A percentile compares a stretch with the other conserved stretches of the same genome.
phyloP scores from a whole-genome alignment of 495 filamentous ascomycete genomes.

The Xylaria intraflava region DNA sequence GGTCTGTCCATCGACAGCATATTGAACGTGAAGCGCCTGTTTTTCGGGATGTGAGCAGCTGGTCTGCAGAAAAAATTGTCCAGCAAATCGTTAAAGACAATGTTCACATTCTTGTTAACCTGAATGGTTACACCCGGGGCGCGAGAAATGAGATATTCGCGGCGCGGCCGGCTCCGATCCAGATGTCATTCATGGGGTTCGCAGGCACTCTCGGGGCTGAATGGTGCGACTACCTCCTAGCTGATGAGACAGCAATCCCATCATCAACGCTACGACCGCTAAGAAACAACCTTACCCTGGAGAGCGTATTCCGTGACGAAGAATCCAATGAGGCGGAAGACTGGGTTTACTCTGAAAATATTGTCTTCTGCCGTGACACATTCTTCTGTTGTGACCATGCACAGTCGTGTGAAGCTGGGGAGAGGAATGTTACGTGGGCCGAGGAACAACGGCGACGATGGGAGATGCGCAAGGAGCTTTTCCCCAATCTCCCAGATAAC shows the following conservation, averaged over 20 bases:
- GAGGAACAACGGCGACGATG: constrained; percentile 79
- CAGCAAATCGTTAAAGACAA: constrained; percentile 85
- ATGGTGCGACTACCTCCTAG: constrained; percentile 97
- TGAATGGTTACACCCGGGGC: constrained; percentile 95
- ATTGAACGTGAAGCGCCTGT: constrained; percentile 92
- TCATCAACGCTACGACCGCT: constrained; percentile 71
- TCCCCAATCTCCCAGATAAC: constrained; percentile 76
- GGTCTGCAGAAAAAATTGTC: constrained; percentile 81
- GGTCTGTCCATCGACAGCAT: constrained; percentile 83
- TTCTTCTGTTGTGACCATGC: constrained; percentile 99
- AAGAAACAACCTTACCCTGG: constrained; percentile 64
- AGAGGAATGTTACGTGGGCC: constrained; percentile 65
- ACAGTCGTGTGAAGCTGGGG: constrained; percentile 75
- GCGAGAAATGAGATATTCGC: constrained; percentile 98
- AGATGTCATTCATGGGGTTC: constrained; percentile 99
- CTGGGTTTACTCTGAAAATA: constrained; percentile 97
- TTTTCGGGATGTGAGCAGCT: constrained; percentile 81
- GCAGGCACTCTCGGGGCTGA: constrained; percentile 93
- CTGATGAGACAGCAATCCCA: constrained; percentile 83
- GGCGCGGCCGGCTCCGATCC: constrained; percentile 87
- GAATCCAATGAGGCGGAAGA: constrained; percentile 56
- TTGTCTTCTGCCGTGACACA: constrained; percentile 88
- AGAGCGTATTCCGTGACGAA: constrained; percentile 64
- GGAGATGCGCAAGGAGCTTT: constrained; percentile 92
- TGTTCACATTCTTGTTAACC: constrained; percentile 93